phyloP scores from a whole-genome alignment of 768 basidiomycete species.

The Neoboletus subvelutipes region DNA sequence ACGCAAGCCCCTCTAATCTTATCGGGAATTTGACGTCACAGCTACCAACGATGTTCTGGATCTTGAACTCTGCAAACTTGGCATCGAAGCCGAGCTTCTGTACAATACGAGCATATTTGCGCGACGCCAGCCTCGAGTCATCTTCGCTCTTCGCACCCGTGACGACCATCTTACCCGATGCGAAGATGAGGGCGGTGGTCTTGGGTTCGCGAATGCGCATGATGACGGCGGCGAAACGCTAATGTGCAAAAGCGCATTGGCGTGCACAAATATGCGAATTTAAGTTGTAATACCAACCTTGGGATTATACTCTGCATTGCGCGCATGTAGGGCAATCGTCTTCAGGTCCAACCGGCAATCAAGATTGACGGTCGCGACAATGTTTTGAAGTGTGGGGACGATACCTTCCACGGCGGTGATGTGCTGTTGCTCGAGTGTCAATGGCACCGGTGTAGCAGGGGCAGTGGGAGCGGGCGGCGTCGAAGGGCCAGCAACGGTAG shows the following conservation, averaged over 20 bases:
- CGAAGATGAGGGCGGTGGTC: constrained; percentile 99
- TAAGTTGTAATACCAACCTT: constrained; percentile 77
- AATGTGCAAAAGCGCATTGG: constrained; percentile 62
- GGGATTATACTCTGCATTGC: constrained; percentile 99
- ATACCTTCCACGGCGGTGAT: constrained; percentile 98
- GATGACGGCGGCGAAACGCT: constrained; percentile 99
- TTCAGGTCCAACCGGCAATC: constrained; percentile 96
- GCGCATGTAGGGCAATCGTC: constrained; percentile 96
- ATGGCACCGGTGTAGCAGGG: constrained; percentile 66
- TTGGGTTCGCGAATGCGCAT: constrained; percentile 99
- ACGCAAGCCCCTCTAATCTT: constrained; percentile 94
- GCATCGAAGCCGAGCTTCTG: constrained; percentile 99
- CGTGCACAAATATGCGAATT: constrained; percentile 42
- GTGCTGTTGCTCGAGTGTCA: constrained; percentile 89
- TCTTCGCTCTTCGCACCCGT: constrained; percentile 99
- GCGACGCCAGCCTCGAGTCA: constrained; percentile 92
- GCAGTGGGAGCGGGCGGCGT: constrained; percentile 50
- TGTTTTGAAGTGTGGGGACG: constrained; percentile 99
- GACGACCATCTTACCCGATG: constrained; percentile 99
- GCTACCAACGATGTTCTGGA: constrained; percentile 97
- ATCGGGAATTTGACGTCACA: constrained; percentile 99
- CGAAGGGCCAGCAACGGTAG: constrained; percentile 57
- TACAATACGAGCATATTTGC: constrained; percentile 98
- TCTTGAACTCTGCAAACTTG: constrained; percentile 99
- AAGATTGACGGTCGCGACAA: constrained; percentile 97